Evolutionary conservation across 345 rosid genomes (phyloP), one percentile per base, ranked within the genome.

Genomic region (Lepidium didymum): DNA sequence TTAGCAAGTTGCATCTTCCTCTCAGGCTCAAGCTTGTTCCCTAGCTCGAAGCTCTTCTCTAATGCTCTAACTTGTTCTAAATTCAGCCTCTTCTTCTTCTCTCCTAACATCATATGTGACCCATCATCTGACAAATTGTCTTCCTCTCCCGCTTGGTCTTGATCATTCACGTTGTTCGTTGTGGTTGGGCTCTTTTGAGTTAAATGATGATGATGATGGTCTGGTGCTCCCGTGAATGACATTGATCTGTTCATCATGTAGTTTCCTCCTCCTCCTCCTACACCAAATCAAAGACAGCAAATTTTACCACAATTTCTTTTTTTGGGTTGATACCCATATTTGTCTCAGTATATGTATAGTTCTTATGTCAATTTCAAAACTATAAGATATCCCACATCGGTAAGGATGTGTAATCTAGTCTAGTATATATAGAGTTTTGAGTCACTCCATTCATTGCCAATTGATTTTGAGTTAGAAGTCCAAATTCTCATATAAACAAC

Each of bases 121-220:
- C 88, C 93, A 80, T 89, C 96, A 71, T 89, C 96, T 5, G 93
- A 89, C 55, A 84, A 76, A 10, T 89, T 91, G 55, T 87, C 91
- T 25, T 87, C 96, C 40, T 69, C 87, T 33, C 81, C 90, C 46
- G 64, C 31, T n/a, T 69, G 79, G 8, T 69, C 75, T 6, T 67
- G 76, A 67, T 74, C 63, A 52, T 74, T 60, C 61, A 67, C 56
- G 58, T 68, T 56, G 40, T 52, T 67, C 8, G 68, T 74, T 8
- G 63, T 15, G 36, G 60, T 67, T 10, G 56, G 67, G 35, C 62
- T 74, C 45, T 74, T 74, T 25, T 67, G 57, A 50, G 62, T 43
- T 52, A 66, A 43, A 60, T 85, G 85, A 64, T 64, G 70, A 15
- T n/a, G n/a, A n/a, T 63, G 70, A 25, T 64, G 65, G 29, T 73